Conservation (phyloP, 2,329 filamentous ascomycete genomes). For the Arthrobotrys entomopaga region DNA sequence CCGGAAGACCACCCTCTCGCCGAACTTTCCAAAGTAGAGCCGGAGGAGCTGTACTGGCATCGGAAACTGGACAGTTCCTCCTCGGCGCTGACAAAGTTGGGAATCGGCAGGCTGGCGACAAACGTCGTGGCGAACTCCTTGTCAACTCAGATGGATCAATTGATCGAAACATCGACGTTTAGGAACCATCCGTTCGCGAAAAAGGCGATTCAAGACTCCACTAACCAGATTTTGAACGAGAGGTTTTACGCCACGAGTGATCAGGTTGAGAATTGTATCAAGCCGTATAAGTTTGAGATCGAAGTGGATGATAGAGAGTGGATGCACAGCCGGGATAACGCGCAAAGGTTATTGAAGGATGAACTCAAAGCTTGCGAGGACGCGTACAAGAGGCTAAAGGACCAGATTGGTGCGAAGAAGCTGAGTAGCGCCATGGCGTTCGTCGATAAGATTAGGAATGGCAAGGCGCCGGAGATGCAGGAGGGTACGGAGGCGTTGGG, state of each 20-base stretch:
- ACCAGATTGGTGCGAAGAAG: slow-evolving; percentile 81
- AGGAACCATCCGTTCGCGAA: slow-evolving; percentile 89
- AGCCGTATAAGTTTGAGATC: slow-evolving; percentile 98
- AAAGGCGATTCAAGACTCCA: slow-evolving; percentile 90
- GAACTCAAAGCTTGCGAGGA: slow-evolving; percentile 86
- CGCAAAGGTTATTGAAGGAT: slow-evolving; percentile 80
- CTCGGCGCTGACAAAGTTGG: slow-evolving; percentile 89
- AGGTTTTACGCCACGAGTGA: slow-evolving; percentile 96
- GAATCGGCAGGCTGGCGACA: slow-evolving; percentile 90
- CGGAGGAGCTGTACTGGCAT: slow-evolving; percentile 88
- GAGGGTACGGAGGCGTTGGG: slow-evolving; percentile 81
- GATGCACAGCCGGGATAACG: slow-evolving; percentile 83
- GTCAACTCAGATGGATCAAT: slow-evolving; percentile 80
- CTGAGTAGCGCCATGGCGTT: slow-evolving; percentile 89
- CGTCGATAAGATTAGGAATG: slow-evolving; percentile 82
- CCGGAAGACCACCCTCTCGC: slow-evolving; percentile 72
- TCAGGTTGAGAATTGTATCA: slow-evolving; percentile 98
- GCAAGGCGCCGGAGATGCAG: slow-evolving; percentile 81
- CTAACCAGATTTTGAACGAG: slow-evolving; percentile 88
- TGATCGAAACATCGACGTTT: slow-evolving; percentile 85
- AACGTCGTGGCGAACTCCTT: slow-evolving; percentile 90
- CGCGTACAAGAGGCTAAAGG: slow-evolving; percentile 79
- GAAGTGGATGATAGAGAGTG: slow-evolving; percentile 93
- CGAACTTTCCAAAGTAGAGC: slow-evolving; percentile 84
- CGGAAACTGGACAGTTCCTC: slow-evolving; percentile 92